These are phyloP conservation scores for Geranium brycei DNA, from an alignment of 345 rosid genomes.

Conservation along the genomic window DNA sequence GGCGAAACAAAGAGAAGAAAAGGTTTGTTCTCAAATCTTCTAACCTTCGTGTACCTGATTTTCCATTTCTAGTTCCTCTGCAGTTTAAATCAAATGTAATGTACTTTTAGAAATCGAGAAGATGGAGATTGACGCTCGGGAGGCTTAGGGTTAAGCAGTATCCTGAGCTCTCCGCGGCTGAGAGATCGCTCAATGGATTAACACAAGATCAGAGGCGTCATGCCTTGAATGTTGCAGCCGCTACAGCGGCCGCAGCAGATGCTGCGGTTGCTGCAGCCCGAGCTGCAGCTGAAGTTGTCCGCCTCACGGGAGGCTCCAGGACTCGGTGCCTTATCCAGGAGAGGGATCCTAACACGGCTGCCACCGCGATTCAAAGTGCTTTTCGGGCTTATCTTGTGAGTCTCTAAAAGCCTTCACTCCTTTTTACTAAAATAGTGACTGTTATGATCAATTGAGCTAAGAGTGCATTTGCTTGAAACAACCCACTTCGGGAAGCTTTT, in stretches of 20 bases:
- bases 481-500: too few relatives aligned
- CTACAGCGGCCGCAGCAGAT: conserved; percentile 82
- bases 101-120: conserved; percentile 32
- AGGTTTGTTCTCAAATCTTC: conserved; percentile 26
- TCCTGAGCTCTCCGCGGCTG: conserved; percentile 32
- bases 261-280: conserved; percentile 82
- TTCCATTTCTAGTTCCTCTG: neutral
- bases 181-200: conserved; percentile 36
- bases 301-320: conserved; percentile 37
- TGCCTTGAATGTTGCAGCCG: conserved; percentile 70
- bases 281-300: conserved; percentile 88
- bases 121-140: conserved; percentile 41
- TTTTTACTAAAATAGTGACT: neutral
- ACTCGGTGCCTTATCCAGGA: conserved; percentile 17
- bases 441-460: neutral
- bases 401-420: neutral
- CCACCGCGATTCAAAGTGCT: conserved; percentile 59
- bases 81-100: neutral
- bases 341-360: conserved; percentile 33
- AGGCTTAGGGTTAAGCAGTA: conserved; percentile 36
- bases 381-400: conserved; percentile 78
- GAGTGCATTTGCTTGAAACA: too few relatives aligned
- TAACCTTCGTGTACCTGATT: neutral
- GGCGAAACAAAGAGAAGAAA: conserved; percentile 34
- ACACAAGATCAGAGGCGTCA: conserved; percentile 61